Base-by-base conservation (phyloP, 129 eudicot genomes). In the Oenanthe sinensis region DNA sequence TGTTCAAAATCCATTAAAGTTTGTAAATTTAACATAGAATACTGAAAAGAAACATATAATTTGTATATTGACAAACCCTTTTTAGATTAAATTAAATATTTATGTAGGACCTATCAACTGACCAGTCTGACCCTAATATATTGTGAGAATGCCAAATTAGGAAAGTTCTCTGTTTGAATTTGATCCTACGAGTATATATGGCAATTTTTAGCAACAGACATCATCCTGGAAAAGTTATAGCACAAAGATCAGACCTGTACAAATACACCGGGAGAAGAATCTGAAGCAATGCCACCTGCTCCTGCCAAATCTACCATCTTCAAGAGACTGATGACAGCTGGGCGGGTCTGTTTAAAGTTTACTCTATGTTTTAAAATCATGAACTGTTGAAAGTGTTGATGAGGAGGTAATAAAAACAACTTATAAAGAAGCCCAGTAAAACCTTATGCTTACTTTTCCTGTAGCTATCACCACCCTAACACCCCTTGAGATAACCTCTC, bases 381-480 rank as follows among this genome's bases (percentile, higher is more conserved):
- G 72, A 58, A 42, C 36, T 68, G 71, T 68, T 63, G 74, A 65
- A 39, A 70, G 2, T 48, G 30, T 43, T 22, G 26, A 30, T 78
- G 33, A 50, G 44, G 76, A 85, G 30, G 75, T 74, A 81, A 65
- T 6, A 3, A 13, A 77, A 17, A 77, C 36, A 17, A 36, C 11
- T 50, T 78, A 65, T 8, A 11, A 7, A 77, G 16, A 83, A 62
- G 28, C 50, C 39, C 20, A 30, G 71, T 8, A 63, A 81, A 58
- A 47, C 62, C 3, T 9, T 37, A 1, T 78, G 50, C 92, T 88
- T 88, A 95, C 98, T 85, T 95, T 95, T 82, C 98, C 98, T 24
- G 98, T 91, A 58, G 98, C 97, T 79, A 95, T 91, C 22, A 95
- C 94, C 70, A 95, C 90, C 84, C 90, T 92, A 46, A 95, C 81